Base-by-base conservation (phyloP, 257 asterid species). In the Fraxinus cuspidata region DNA sequence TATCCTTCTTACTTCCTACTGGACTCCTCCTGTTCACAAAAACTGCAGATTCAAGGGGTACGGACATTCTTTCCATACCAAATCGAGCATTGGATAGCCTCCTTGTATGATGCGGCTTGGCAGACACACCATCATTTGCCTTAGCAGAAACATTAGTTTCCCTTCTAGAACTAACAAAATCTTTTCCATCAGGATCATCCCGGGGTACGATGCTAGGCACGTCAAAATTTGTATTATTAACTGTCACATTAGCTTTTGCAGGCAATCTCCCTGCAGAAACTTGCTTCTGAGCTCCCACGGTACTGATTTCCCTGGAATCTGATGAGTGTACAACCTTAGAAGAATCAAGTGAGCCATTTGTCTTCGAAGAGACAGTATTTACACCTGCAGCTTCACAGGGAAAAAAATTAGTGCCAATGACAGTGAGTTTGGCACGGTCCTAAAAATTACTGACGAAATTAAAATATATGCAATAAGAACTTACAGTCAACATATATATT, bases 401-500 rank as follows among this genome's bases (percentile, higher is more conserved):
- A 47, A 74, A 67, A 49, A 53, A 56, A 78, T 74, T 49, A 27
- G 80, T 34, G 13, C 28, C 12, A 67, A 7, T 68, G 65, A 37
- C 2, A 58, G 16, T 23, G 28, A 63, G 49, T 47, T 66, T 42
- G 34, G 70, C 44, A 25, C 34, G n/a, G 28, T 37, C 42, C 47
- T 1, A 51, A 78, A 28, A 37, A 16, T 31, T 63, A 63, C 6
- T 1, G 5, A 18, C 1, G 7, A 63, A 10, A 63, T 56, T n/a
- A 63, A 25, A 27, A 67, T 60, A 71, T 76, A 23, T 21, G 49
- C 42, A 58, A 77, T 60, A 85, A 47, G 70, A 80, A 89, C 99
- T 89, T 86, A 92, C 99, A 70, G 90, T 96, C 99, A 31, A 96
- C 94, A 56, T 96, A 93, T 79, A 96, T 96, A 56, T 96, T 96